These are phyloP conservation scores for Neurospora tetrasperma DNA, from an alignment of 495 filamentous ascomycete genomes.

Conservation along the genomic window DNA sequence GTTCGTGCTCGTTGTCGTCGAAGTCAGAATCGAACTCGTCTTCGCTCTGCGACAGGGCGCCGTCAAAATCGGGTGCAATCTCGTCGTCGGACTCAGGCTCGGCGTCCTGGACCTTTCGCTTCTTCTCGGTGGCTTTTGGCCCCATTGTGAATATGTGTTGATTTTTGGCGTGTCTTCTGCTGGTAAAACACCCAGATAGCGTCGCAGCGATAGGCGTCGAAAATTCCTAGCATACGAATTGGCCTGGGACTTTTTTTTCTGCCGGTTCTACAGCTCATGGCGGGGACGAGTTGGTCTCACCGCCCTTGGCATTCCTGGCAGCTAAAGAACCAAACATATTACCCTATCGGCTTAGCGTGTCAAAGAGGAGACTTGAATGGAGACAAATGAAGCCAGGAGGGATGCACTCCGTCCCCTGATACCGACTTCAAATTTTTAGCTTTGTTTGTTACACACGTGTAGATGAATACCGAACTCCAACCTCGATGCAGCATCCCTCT, in stretches of 20 bases:
- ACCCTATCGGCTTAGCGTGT: neutral
- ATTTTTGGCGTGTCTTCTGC: slow-evolving; percentile 12
- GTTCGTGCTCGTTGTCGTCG: slow-evolving; percentile 15
- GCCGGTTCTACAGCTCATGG: slow-evolving; percentile 15
- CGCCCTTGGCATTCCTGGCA: slow-evolving; percentile 8
- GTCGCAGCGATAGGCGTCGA: slow-evolving; percentile 4
- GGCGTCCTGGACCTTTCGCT: slow-evolving; percentile 33
- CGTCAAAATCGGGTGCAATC: slow-evolving; percentile 22
- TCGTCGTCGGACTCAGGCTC: slow-evolving; percentile 27
- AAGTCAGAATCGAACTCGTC: slow-evolving; percentile 19
- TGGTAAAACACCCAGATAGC: neutral
- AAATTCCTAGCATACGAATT: slow-evolving; percentile 9
- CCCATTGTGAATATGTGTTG: slow-evolving; percentile 25
- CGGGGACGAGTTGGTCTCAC: slow-evolving; percentile 13
- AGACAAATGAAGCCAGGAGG: neutral
- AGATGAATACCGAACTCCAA: neutral
- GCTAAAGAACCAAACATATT: neutral
- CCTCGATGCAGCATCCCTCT: neutral
- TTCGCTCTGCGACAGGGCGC: slow-evolving; percentile 24
- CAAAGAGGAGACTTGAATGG: neutral
- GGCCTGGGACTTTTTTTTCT: slow-evolving; percentile 23
- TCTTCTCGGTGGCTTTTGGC: slow-evolving; percentile 26
- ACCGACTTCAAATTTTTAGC: neutral
- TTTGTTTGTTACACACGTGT: neutral
- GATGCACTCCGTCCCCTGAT: neutral